A percentile compares a stretch with the other conserved stretches of the same genome.
phyloP scores from a whole-genome alignment of 2,329 filamentous ascomycete species.

The Emmonsiellopsis sp. region DNA sequence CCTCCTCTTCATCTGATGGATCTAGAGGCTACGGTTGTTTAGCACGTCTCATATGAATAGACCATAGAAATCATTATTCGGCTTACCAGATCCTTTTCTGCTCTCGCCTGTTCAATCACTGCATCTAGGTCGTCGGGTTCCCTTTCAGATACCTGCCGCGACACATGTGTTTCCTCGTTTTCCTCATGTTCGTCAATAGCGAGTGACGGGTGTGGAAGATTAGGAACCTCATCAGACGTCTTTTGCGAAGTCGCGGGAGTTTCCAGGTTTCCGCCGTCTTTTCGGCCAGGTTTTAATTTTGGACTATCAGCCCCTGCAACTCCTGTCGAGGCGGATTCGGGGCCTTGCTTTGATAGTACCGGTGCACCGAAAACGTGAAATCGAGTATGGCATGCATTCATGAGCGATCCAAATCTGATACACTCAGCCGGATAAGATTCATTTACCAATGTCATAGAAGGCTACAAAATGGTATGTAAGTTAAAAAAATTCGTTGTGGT shows the following conservation, averaged over 20 bases:
- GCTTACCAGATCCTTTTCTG: conserved; percentile 47
- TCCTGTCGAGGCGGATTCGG: conserved; percentile 4
- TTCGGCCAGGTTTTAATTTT: conserved; percentile 20
- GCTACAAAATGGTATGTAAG: conserved; percentile 16
- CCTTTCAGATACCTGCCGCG: background rate
- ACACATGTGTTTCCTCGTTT: background rate
- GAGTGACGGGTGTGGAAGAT: background rate
- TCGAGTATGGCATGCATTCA: conserved; percentile 51
- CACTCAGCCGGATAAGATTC: conserved; percentile 63
- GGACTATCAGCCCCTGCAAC: conserved; percentile 11
- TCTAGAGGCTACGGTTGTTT: conserved; percentile 34
- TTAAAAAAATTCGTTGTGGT: background rate
- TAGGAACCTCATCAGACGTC: conserved; percentile 4
- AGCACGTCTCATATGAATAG: background rate
- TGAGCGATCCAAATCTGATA: conserved; percentile 46
- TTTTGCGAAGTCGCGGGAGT: background rate
- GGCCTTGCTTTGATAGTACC: conserved; percentile 7
- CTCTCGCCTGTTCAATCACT: conserved; percentile 54
- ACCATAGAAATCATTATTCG: background rate
- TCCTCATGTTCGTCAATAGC: background rate
- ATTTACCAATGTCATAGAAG: conserved; percentile 47
- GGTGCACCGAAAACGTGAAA: conserved; percentile 25
- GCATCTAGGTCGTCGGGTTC: conserved; percentile 51
- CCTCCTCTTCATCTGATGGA: conserved; percentile 34
- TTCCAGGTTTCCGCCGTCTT: conserved; percentile 4